Evolutionary conservation across 306 rosid species (phyloP).

Genomic region (Prunus mume): DNA sequence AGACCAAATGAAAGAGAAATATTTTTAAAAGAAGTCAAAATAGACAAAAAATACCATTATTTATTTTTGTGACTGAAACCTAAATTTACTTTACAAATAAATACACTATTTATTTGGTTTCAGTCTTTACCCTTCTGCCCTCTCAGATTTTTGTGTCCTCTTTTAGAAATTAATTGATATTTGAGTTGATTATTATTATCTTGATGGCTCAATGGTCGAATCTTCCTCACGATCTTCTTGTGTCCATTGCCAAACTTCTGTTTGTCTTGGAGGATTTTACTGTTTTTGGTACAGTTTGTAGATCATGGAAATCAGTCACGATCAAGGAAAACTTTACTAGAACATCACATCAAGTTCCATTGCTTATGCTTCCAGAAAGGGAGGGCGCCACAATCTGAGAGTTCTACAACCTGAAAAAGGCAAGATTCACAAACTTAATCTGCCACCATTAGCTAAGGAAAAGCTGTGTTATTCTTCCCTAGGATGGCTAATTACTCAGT

Average conservation of each 20-base stretch:
- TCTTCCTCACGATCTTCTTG: background rate
- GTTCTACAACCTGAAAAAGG: background rate
- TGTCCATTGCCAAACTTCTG: background rate
- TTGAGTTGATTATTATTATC: no score
- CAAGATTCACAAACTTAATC: background rate
- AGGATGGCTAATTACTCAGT: constrained; percentile 2
- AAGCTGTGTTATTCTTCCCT: background rate
- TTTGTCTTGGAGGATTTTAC: background rate
- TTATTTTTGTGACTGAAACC: no score
- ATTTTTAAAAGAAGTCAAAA: no score
- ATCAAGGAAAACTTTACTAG: background rate
- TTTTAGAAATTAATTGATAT: background rate
- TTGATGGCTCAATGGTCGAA: background rate
- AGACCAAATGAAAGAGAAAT: no score
- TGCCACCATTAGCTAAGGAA: background rate
- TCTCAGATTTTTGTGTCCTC: no score
- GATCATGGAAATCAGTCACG: background rate
- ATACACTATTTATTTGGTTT: no score
- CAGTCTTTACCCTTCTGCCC: no score
- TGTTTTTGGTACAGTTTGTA: background rate
- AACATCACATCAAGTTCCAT: background rate
- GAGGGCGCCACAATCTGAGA: background rate
- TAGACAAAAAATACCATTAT: no score
- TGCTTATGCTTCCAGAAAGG: background rate
- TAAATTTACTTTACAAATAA: no score